Base-by-base conservation (phyloP, 2,329 filamentous ascomycete species). In the Penicillium frequentans region DNA sequence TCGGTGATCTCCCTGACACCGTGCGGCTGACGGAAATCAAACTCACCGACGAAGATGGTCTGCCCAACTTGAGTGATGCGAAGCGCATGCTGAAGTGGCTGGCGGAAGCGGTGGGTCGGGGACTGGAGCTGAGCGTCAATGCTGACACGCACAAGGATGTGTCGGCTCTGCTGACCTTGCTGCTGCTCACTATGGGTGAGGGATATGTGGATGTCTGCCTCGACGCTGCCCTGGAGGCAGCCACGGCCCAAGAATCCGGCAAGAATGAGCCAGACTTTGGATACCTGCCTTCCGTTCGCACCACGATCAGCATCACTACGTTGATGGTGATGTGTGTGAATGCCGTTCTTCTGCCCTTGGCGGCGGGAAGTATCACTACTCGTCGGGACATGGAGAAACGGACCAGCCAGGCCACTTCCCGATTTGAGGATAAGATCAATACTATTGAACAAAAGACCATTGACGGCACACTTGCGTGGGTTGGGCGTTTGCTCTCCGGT, bases 21-120 rank as follows among this genome's bases (percentile, higher is more conserved):
- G 69, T 73, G 24, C 86, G 89, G 68, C 90, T 91, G 73, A 89
- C 90, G 64, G 93, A 96, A 52, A 91, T 96, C 56, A 93, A 96
- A 70, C 90, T 98, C 31, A 88, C 89, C 0, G 95, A 98, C 58
- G 87, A 93, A 69, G 93, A 99, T 68, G 95, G 95, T 33, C 82
- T 86, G 55, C 79, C 98, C 26, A 93, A 88, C 64, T 81, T 96
- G 5, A 81, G 86, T n/a, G 92, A 90, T 72, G 91, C 93, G n/a
- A 98, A 98, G 77, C 86, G 95, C 56, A 99, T 99, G 93, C 84
- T 99, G 58, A 96, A 91, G 71, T 99, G 95, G 95, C 80, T 99
- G 42, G 95, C 95, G 2, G 95, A 99, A 79, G 92, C 91, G 60
- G 93, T 99, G 24, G 90, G 95, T 39, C 84, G 95, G 61, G 91